Evolutionary conservation across 2,329 filamentous ascomycete genomes (phyloP).

Genomic region (Exophiala viscosa): DNA sequence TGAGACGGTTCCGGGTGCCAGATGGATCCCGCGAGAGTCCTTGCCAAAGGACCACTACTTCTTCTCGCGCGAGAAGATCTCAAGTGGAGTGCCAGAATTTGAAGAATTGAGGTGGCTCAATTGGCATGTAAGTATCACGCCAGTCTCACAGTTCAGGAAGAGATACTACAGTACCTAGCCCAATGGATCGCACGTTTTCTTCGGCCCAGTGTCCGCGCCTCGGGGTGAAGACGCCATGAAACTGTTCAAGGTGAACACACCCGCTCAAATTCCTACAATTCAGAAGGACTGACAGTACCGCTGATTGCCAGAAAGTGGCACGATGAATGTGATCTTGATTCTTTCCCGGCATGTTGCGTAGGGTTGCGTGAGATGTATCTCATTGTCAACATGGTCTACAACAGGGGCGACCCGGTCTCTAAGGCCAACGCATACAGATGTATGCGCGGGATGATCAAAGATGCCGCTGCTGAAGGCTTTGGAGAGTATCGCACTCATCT

Average conservation of each 20-base stretch:
- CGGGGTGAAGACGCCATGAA: neutral
- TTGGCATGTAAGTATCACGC: slow-evolving; percentile 32
- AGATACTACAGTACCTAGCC: slow-evolving; percentile 23
- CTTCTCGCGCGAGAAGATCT: slow-evolving; percentile 30
- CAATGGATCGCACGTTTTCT: slow-evolving; percentile 44
- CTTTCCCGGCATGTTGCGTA: neutral
- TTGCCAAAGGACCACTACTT: slow-evolving; percentile 35
- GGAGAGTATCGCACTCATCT: slow-evolving; percentile 48
- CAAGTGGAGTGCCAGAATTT: slow-evolving; percentile 37
- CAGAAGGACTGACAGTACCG: too few species aligned
- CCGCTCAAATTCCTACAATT: too few species aligned
- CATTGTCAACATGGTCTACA: neutral
- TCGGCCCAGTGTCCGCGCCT: slow-evolving; percentile 30
- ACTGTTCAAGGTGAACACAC: neutral
- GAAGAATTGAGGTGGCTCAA: slow-evolving; percentile 43
- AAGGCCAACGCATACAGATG: slow-evolving; percentile 7
- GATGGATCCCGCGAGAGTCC: slow-evolving; percentile 25
- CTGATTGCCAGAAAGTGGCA: neutral
- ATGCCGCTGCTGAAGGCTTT: slow-evolving; percentile 39
- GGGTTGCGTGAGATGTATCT: neutral
- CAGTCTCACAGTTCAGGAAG: neutral
- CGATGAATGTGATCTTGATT: neutral
- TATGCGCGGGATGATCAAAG: slow-evolving; percentile 33
- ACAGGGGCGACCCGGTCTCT: slow-evolving; percentile 3
- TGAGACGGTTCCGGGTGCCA: too few species aligned